Evolutionary conservation across 257 asterid species (phyloP), one percentile per base, ranked within the genome.

Genomic region (Verbascum thapsus): DNA sequence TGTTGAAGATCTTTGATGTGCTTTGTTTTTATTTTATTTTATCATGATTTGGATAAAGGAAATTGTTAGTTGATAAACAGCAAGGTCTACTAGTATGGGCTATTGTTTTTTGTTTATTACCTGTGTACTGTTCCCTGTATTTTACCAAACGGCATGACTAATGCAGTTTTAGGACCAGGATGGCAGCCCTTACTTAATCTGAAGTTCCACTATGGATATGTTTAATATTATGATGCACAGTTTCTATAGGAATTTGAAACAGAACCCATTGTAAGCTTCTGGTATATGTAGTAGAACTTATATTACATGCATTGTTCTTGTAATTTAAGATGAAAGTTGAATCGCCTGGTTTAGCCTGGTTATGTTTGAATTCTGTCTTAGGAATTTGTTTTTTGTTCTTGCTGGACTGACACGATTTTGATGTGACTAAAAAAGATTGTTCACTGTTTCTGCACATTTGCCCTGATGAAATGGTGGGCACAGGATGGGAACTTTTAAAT

Each of bases 371-470:
- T 6, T n/a, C n/a, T 30, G 49, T 20, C 67, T 35, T 50, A 12
- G 47, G 38, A 57, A 67, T 50, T 41, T 15, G 48, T 41, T 22
- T 23, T 13, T 20, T 35, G 19, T 60, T 52, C 17, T 49, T 53
- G 8, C 26, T 45, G 72, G 23, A 48, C 10, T 23, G 50, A 20
- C 61, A 4, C 8, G 11, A 15, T n/a, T 18, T 11, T 16, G 52
- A n/a, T 7, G 11, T 52, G 34, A 11, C 45, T 54, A 8, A 17
- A 51, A 15, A 34, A 34, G 20, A 26, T 22, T 41, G 3, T 5
- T 26, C 2, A 5, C 5, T 26, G 5, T 1, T 26, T 26, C 32
- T 26, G 2, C 3, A 5, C 5, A 26, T 5, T 26, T 26, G 32
- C 3, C 5, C 2, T 5, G n/a, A n/a, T n/a, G n/a, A n/a, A n/a